Base-by-base conservation (phyloP, 2,329 filamentous ascomycete genomes). In the Pseudogymnoascus sp. region DNA sequence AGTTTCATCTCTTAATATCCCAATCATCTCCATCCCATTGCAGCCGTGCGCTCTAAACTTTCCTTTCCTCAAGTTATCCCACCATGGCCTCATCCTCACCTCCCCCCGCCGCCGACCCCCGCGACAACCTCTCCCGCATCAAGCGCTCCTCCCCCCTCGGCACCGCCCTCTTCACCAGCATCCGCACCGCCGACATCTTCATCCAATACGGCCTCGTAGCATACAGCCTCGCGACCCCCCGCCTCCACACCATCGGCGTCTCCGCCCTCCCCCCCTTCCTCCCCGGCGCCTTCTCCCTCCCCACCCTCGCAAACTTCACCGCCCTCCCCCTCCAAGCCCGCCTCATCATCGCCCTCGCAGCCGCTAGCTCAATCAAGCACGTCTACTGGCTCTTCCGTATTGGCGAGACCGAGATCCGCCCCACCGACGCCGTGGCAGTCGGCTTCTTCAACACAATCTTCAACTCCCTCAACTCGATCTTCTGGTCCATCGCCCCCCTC, bases 381-480 rank as follows among this genome's bases (percentile, higher is more conserved):
- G 79, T 81, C 68, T 80, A 81, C 72, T 84, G 82, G 80, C 73
- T 81, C 13, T 69, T 76, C 1, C 68, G 67, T 26, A 71, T 83
- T 2, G 79, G 77, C 17, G 73, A 78, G 57, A 82, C 86, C 67
- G 76, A 80, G 11, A 81, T 87, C 73, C 75, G 75, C 0, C 73
- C 78, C 0, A 21, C 53, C 0, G 71, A 74, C 2, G 82, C 83
- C 0, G 44, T 78, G 0, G 64, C 72, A 2, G 76, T 87, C 13
- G 74, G 75, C 13, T 61, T 71, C 1, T 84, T 82, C 76, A 87
- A 88, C 72, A 78, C 78, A 0, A 36, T 82, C 9, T 71, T 80
- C 70, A 87, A 87, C 75, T 76, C 76, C n/a, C 13, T 80, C 31
- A 86, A 82, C 72, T 78, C 79, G 0, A 77, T 87, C 13, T 17